Percentiles rank a stretch among this genome's conserved stretches.
phyloP scores from a whole-genome alignment of 148 eudicot genomes.

The Dianthus caryophyllus region DNA sequence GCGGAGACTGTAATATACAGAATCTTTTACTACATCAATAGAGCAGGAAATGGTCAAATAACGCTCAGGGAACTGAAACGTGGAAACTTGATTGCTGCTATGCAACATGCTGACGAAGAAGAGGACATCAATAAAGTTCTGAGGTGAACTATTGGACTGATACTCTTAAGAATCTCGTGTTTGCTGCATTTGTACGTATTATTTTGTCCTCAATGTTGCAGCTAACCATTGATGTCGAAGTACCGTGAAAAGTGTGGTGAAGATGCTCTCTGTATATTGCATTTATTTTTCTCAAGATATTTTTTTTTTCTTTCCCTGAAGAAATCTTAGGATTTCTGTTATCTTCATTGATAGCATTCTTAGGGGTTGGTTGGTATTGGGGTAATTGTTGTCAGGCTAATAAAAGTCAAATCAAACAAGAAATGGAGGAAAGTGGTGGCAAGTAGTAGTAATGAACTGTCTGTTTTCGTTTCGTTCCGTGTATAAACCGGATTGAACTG shows the following conservation, averaged over 20 bases:
- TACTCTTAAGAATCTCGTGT: not conserved
- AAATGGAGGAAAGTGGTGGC: too few relatives aligned
- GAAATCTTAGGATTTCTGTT: not conserved
- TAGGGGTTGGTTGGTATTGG: not conserved
- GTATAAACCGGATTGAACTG: too few relatives aligned
- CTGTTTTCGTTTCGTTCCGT: too few relatives aligned
- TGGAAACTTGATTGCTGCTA: conserved; percentile 80
- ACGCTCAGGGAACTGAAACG: conserved; percentile 93
- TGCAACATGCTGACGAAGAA: conserved; percentile 99
- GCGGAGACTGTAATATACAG: conserved; percentile 98
- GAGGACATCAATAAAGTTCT: conserved; percentile 96
- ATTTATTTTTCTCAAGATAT: not conserved
- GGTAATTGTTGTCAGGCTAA: too few relatives aligned
- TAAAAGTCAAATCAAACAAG: too few relatives aligned
- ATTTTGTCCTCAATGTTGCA: not conserved
- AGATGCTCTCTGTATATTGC: not conserved
- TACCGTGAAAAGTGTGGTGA: not conserved
- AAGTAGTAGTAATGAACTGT: too few relatives aligned
- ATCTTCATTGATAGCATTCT: not conserved
- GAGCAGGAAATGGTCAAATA: conserved; percentile 85
- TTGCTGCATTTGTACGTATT: not conserved
- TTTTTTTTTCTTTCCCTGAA: not conserved
- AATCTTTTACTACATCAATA: conserved; percentile 92
- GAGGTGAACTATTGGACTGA: conserved; percentile 41
- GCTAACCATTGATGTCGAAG: not conserved